Base-by-base conservation (phyloP, 352 stramenopile species). In the Globisporangium parvum region DNA sequence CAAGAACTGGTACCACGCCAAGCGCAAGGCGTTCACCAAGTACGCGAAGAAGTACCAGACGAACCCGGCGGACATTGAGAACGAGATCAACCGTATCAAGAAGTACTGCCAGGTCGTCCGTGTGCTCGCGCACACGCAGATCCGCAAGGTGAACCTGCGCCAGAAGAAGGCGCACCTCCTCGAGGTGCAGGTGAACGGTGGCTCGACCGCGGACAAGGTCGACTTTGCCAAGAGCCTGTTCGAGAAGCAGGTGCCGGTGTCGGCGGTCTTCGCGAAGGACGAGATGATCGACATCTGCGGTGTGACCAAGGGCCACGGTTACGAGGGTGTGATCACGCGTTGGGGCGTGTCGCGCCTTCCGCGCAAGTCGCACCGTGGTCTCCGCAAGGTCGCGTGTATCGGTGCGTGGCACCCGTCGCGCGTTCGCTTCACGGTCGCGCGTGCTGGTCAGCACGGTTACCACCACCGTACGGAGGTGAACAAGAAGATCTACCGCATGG, bases 1-100 rank as follows among this genome's bases (percentile, higher is more conserved):
- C 96, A 99, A 99, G 96, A 99, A 99, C 93, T 99, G 97, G 97
- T 99, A 99, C 87, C 96, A 96, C 69, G 95, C 82, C 71, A 99
- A 99, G 96, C 97, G 98, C 60, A 99, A 99, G 97, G 98, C 98
- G 56, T 99, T 99, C 89, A 99, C 97, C 80, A 99, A 99, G 86
- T 99, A 99, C 82, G 95, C 97, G 60, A 98, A 99, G 86, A 99
- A 99, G 85, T 99, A 98, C 90, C 84, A 95, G 59, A 96, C 96
- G 47, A 86, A 84, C 58, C 80, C 77, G 45, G 75, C 74, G 10
- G 86, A 97, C 63, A 97, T 98, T 66, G 93, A 98, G 67, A 93
- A 96, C 65, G 97, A 99, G 85, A 84, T 99, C 52, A 97, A 98
- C 68, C 93, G 97, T 60, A 99, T 99, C 69, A 99, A 98, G 87